Evolutionary conservation across 208 protist genomes (phyloP), one percentile per base, ranked within the genome.

Genomic region (Naegleria lovaniensis): DNA sequence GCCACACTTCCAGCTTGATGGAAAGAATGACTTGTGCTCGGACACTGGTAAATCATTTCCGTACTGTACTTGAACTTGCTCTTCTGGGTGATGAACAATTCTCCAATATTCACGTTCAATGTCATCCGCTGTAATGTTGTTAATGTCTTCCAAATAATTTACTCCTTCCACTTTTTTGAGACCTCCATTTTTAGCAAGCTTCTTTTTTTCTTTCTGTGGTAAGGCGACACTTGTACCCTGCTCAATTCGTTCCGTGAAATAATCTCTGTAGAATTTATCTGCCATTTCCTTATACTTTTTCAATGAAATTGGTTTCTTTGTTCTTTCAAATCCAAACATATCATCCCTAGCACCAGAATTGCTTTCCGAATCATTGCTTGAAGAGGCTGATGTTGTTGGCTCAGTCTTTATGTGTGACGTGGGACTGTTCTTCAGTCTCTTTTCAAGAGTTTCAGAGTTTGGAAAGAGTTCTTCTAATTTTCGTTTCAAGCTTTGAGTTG

Each of bases 81-180:
- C 52, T 59, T 36, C 33, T 0, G 25, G 88, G 40, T 52, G 2
- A 36, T 90, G 15, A 9, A 93, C 92, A 16, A 90, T 83, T 39
- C 89, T 90, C 92, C 92, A 93, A 89, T 92, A 93, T 85, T 93
- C 88, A 36, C 51, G 67, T 90, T 93, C 92, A 25, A 93, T 52
- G 25, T 90, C 92, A 3, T 89, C 75, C 13, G n/a, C 11, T 38
- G 11, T 52, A 0, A 92, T 43, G 25, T 83, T 0, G 5, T n/a
- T 51, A 0, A 36, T 40, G 36, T 51, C 22, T 52, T n/a, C 29
- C 4, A 38, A 84, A 84, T 84, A 83, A 1, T 16, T n/a, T 25
- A 83, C 41, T 38, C 43, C 38, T 36, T 25, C 25, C 13, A 85
- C n/a, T 48, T 48, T 40, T 29, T 48, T 40, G 4, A 90, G 5